Conservation (phyloP, 2,329 filamentous ascomycete species). For the Leptographium lundbergii region DNA sequence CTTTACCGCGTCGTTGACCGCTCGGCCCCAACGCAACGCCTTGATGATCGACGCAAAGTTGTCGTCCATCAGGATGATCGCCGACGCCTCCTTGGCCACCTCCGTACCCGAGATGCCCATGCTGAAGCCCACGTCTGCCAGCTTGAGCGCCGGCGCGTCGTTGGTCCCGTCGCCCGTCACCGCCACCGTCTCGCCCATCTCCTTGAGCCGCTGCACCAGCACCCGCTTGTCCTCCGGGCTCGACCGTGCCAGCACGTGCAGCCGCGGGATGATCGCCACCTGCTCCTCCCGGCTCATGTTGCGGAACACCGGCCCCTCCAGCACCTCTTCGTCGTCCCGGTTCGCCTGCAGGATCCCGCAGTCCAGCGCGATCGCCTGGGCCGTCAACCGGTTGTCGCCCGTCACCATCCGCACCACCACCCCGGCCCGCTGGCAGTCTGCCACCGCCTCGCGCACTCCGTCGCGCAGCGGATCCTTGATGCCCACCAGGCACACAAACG, state of each 20-base stretch:
- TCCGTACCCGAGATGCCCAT: slow-evolving; percentile 79
- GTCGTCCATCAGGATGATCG: slow-evolving; percentile 79
- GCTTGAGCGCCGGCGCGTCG: slow-evolving; percentile 69
- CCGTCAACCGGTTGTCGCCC: slow-evolving; percentile 69
- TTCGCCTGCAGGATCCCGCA: slow-evolving; percentile 61
- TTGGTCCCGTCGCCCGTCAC: slow-evolving; percentile 79
- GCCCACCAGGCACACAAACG: slow-evolving; percentile 57
- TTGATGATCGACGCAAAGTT: slow-evolving; percentile 82
- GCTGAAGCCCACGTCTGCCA: slow-evolving; percentile 71
- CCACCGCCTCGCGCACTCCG: slow-evolving; percentile 62
- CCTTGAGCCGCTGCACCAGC: slow-evolving; percentile 58
- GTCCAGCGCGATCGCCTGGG: slow-evolving; percentile 65
- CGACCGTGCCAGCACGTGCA: slow-evolving; percentile 62
- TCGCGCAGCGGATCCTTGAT: slow-evolving; percentile 71
- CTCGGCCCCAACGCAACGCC: slow-evolving; percentile 67
- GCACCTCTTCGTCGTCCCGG: slow-evolving; percentile 36
- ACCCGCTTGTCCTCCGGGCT: slow-evolving; percentile 68
- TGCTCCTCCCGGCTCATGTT: slow-evolving; percentile 55
- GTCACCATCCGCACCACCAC: slow-evolving; percentile 79
- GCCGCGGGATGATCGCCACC: slow-evolving; percentile 51
- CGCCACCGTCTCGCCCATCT: slow-evolving; percentile 63
- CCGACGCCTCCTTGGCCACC: slow-evolving; percentile 73
- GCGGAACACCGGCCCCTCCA: slow-evolving; percentile 69
- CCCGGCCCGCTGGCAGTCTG: slow-evolving; percentile 60
- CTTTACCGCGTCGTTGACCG: slow-evolving; percentile 67